A percentile compares a stretch with the other conserved stretches of the same genome.
Evolutionary conservation across 495 filamentous ascomycete genomes (phyloP).

Genomic region (Massariosphaeria phaeospora): DNA sequence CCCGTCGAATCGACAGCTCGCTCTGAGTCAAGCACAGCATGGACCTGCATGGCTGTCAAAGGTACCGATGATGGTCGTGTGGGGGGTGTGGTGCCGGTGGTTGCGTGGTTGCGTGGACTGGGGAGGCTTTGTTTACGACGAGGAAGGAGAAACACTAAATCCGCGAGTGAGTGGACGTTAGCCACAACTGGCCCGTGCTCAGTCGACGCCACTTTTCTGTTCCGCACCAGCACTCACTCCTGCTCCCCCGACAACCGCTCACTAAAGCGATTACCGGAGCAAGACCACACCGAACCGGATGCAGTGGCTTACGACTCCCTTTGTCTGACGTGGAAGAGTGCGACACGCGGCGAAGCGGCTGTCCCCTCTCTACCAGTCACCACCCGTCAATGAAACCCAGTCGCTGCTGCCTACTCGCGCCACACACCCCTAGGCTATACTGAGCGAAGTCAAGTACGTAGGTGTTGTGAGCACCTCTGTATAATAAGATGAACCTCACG

Average conservation of each 20-base stretch:
- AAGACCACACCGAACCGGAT: too few relatives aligned
- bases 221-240: neutral
- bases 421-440: too few relatives aligned
- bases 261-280: too few relatives aligned
- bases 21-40: conserved; percentile 61
- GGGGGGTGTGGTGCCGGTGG: conserved; percentile 4
- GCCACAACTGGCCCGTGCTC: conserved; percentile 3
- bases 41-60: conserved; percentile 52
- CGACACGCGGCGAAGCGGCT: too few relatives aligned
- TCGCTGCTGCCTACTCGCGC: too few relatives aligned
- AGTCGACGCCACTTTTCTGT: neutral
- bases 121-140: conserved; percentile 10
- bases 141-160: neutral
- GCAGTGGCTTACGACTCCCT: too few relatives aligned
- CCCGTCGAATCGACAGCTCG: conserved; percentile 58
- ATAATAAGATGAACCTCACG: conserved; percentile 24
- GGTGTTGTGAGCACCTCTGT: neutral
- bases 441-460: neutral
- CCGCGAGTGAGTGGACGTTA: neutral
- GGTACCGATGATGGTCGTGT: too few relatives aligned
- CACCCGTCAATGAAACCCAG: too few relatives aligned
- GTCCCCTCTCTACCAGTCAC: too few relatives aligned
- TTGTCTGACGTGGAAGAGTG: too few relatives aligned
- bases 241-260: too few relatives aligned
- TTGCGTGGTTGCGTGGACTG: neutral